A percentile compares a stretch with the other conserved stretches of the same genome.
Conservation (phyloP, 148 eudicot genomes). For the Hydrangea macrophylla region DNA sequence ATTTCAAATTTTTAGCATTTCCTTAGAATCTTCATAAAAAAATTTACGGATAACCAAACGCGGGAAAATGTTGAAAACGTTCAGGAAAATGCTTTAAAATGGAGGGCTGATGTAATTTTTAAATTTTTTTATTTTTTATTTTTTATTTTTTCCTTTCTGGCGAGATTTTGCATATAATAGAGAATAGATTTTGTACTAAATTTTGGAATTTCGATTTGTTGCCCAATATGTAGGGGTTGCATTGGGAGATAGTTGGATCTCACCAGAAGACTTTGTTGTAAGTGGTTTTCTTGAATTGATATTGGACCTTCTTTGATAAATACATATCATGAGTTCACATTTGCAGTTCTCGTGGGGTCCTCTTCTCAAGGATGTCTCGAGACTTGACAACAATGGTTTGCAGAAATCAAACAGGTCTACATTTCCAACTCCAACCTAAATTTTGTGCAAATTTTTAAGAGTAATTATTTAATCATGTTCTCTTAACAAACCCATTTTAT, state of each 20-base stretch:
- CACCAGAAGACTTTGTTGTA: conserved; percentile 89
- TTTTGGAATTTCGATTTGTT: background rate
- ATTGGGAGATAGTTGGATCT: conserved; percentile 88
- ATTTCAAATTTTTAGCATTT: too few species aligned
- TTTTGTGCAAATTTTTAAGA: too few species aligned
- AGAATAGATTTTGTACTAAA: background rate
- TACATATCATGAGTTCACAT: background rate
- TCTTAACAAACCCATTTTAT: conserved; percentile 13
- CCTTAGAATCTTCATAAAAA: too few species aligned
- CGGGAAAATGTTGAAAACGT: too few species aligned
- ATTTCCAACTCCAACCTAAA: conserved; percentile 4
- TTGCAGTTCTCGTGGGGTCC: conserved; percentile 88
- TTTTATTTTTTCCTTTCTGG: too few species aligned
- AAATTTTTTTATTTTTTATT: background rate
- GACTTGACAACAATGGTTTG: conserved; percentile 64
- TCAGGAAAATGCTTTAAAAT: too few species aligned
- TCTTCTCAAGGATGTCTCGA: conserved; percentile 73
- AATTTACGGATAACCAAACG: too few species aligned
- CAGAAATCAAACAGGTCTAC: conserved; percentile 50
- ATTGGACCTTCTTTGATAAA: background rate
- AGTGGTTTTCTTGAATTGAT: conserved; percentile 16
- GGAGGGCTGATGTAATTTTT: background rate
- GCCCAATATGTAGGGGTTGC: conserved; percentile 53
- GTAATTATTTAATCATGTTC: too few species aligned
- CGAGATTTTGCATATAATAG: too few species aligned